A percentile compares a stretch with the other conserved stretches of the same genome.
Evolutionary conservation across 441 rosid genomes (phyloP).

Genomic region (Iberis amara): DNA sequence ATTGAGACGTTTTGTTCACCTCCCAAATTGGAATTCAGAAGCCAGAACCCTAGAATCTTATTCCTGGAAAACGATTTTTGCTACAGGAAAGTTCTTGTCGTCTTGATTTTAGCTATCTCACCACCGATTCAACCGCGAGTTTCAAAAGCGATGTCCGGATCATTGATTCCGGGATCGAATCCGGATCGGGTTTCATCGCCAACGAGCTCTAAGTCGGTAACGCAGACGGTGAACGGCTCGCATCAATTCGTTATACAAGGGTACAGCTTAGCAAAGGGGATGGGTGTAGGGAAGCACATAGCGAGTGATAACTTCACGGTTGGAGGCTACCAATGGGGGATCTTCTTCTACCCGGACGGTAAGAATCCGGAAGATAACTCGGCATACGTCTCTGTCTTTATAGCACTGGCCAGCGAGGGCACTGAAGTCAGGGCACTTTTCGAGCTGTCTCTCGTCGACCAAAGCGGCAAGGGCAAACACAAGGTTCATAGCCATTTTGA

Average conservation of each 20-base stretch:
- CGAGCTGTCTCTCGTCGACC: conserved; percentile 66
- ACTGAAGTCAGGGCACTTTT: conserved; percentile 74
- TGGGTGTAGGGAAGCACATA: conserved; percentile 63
- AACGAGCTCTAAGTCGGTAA: conserved; percentile 50
- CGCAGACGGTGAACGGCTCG: conserved; percentile 68
- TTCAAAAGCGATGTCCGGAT: conserved; percentile 25
- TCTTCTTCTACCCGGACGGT: conserved; percentile 76
- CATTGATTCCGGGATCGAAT: conserved; percentile 21
- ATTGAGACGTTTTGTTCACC: conserved; percentile 1
- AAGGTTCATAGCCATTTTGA: conserved; percentile 81
- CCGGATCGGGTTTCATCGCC: conserved; percentile 39
- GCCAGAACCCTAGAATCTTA: conserved; percentile 26
- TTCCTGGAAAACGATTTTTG: background rate
- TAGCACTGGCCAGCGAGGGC: conserved; percentile 74
- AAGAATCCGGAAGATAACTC: conserved; percentile 66
- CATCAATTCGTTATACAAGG: conserved; percentile 65
- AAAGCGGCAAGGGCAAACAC: conserved; percentile 69
- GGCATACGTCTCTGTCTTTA: conserved; percentile 56
- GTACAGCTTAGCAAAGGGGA: conserved; percentile 62
- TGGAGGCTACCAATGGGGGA: conserved; percentile 73
- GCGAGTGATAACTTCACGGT: conserved; percentile 60
- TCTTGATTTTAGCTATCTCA: background rate
- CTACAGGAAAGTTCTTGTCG: background rate
- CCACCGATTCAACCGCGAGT: background rate
- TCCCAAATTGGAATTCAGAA: conserved; percentile 25